phyloP scores from a whole-genome alignment of 495 filamentous ascomycete genomes.

The Aspergillus asperescens region DNA sequence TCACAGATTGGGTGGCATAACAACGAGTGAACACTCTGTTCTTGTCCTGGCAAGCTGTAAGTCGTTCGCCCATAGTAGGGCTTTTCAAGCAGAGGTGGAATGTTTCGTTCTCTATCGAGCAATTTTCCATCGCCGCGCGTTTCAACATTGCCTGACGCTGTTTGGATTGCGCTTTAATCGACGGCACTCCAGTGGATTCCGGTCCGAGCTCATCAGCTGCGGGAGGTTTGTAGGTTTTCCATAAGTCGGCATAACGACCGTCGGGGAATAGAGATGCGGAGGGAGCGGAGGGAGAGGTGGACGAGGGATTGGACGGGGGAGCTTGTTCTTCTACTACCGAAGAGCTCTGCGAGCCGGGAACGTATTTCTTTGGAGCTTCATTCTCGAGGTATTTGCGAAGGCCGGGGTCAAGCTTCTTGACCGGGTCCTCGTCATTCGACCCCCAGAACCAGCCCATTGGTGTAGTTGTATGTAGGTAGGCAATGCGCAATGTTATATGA shows the following conservation, averaged over 20 bases:
- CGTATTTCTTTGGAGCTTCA: slow-evolving; percentile 75
- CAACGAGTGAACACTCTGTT: slow-evolving; percentile 69
- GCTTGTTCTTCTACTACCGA: slow-evolving; percentile 14
- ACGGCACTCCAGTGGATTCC: slow-evolving; percentile 52
- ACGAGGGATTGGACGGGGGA: slow-evolving; percentile 21
- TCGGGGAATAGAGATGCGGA: slow-evolving; percentile 61
- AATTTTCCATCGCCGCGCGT: slow-evolving; percentile 85
- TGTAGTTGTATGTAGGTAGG: background rate
- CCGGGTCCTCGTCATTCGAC: slow-evolving; percentile 56
- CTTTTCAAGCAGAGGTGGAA: slow-evolving; percentile 23
- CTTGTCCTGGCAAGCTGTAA: slow-evolving; percentile 71
- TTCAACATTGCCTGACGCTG: slow-evolving; percentile 72
- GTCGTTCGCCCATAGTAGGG: slow-evolving; percentile 51
- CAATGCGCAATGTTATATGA: no score
- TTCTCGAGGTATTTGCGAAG: slow-evolving; percentile 79
- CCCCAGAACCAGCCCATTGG: slow-evolving; percentile 70
- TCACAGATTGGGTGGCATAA: slow-evolving; percentile 72
- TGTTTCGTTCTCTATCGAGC: slow-evolving; percentile 69
- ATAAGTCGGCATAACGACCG: slow-evolving; percentile 89
- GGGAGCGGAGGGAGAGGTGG: slow-evolving; percentile 46
- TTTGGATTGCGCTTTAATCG: slow-evolving; percentile 79
- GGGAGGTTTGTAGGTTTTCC: slow-evolving; percentile 77
- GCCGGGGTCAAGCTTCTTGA: slow-evolving; percentile 75
- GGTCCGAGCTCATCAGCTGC: slow-evolving; percentile 56
- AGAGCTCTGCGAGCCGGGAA: slow-evolving; percentile 28